Evolutionary conservation across 2,329 filamentous ascomycete genomes (phyloP).

Genomic region (Didymellaceae sp.): DNA sequence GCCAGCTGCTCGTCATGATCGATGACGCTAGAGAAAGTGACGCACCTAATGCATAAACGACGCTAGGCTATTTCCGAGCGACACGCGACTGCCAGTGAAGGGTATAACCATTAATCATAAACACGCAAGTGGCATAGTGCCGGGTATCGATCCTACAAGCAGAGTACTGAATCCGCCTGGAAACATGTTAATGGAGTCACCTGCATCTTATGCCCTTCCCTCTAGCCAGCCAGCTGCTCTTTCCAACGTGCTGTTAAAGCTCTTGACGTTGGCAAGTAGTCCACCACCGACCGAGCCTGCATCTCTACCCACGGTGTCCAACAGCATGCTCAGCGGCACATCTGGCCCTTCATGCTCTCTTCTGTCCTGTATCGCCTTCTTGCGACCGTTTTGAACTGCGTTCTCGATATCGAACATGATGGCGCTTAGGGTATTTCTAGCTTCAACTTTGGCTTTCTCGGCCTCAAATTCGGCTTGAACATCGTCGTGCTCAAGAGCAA

Average conservation of each 20-base stretch:
- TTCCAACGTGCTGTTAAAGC: slow-evolving; percentile 46
- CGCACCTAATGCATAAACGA: slow-evolving; percentile 10
- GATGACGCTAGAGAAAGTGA: slow-evolving; percentile 13
- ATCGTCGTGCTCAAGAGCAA: slow-evolving; percentile 59
- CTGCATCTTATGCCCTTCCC: slow-evolving; percentile 31
- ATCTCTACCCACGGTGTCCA: slow-evolving; percentile 36
- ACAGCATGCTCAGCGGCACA: slow-evolving; percentile 40
- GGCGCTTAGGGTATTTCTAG: slow-evolving; percentile 35
- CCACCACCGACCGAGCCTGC: slow-evolving; percentile 43
- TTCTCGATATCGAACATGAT: slow-evolving; percentile 46
- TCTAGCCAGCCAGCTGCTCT: slow-evolving; percentile 46
- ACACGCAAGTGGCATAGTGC: slow-evolving; percentile 9
- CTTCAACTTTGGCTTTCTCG: slow-evolving; percentile 34
- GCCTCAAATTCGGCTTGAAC: slow-evolving; percentile 47
- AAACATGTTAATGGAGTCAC: slow-evolving; percentile 2
- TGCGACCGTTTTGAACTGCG: slow-evolving; percentile 44
- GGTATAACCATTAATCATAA: neutral
- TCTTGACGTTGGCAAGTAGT: slow-evolving; percentile 36
- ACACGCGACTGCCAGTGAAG: slow-evolving; percentile 5
- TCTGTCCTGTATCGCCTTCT: slow-evolving; percentile 37
- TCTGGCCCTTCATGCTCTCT: slow-evolving; percentile 44
- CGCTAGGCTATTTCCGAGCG: slow-evolving; percentile 9
- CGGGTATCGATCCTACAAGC: slow-evolving; percentile 13
- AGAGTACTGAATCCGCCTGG: slow-evolving; percentile 3
- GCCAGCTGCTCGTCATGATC: slow-evolving; percentile 10